Evolutionary conservation across 139 green algal genomes (phyloP).

Genomic region (Chlorella sp.): DNA sequence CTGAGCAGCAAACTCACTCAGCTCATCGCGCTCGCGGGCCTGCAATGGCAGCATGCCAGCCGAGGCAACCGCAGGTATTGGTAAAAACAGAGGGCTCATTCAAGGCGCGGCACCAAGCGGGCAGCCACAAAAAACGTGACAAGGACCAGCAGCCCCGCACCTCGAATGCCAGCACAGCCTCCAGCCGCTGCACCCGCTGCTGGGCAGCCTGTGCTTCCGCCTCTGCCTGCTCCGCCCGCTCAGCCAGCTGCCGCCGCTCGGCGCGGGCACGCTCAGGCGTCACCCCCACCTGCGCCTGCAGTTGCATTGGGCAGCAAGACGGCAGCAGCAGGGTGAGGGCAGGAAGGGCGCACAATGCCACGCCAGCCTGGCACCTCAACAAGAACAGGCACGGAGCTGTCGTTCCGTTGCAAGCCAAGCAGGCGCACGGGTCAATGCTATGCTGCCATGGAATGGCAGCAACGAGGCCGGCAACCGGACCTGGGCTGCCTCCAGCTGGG

Average conservation of each 20-base stretch:
- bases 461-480: not conserved
- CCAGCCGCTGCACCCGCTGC: constrained; percentile 8
- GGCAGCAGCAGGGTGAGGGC: not conserved
- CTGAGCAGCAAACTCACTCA: constrained; percentile 1
- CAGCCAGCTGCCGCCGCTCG: constrained; percentile 17
- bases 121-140: too few relatives aligned
- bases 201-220: not conserved
- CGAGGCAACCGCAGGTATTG: not conserved
- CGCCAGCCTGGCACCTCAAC: too few relatives aligned
- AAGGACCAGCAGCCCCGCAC: not conserved
- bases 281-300: constrained; percentile 22
- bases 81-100: too few relatives aligned
- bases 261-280: constrained; percentile 5
- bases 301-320: too few relatives aligned
- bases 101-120: too few relatives aligned
- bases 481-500: constrained; percentile 16
- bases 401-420: not conserved
- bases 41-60: not conserved
- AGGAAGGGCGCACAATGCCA: too few relatives aligned
- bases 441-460: too few relatives aligned
- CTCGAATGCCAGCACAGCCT: constrained; percentile 2
- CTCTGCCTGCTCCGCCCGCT: not conserved
- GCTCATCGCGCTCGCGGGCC: not conserved
- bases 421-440: too few relatives aligned
- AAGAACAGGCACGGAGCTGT: too few relatives aligned